These are phyloP conservation scores for Diaporthe ampelina DNA, from an alignment of 2,329 filamentous ascomycete species.

Conservation along the genomic window DNA sequence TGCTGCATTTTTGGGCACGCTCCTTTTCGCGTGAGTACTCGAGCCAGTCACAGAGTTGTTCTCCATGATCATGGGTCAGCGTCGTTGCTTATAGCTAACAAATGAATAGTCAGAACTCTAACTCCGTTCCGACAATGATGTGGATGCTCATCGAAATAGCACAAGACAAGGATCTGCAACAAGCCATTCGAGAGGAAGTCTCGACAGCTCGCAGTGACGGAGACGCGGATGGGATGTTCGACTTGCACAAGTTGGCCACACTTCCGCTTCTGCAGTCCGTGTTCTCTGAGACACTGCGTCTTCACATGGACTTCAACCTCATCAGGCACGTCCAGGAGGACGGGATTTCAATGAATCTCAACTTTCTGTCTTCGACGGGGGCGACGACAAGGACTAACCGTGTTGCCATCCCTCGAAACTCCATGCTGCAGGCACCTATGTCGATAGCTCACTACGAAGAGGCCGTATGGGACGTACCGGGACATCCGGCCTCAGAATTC, in stretches of 20 bases:
- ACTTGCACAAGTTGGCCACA: conserved; percentile 42
- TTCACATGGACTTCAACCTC: conserved; percentile 47
- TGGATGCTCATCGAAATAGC: conserved; percentile 44
- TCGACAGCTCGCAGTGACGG: background rate
- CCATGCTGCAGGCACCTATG: conserved; percentile 45
- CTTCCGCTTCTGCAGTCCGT: conserved; percentile 48
- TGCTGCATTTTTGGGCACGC: background rate
- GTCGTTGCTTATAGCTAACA: too few species aligned
- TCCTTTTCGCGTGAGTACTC: conserved; percentile 40
- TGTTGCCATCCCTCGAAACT: conserved; percentile 34
- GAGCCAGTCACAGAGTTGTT: too few species aligned
- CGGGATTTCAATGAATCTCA: conserved; percentile 42
- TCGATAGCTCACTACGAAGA: conserved; percentile 44
- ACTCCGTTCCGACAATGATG: conserved; percentile 41
- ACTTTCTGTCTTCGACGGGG: conserved; percentile 2
- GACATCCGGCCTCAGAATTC: conserved; percentile 39
- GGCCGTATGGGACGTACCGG: conserved; percentile 30
- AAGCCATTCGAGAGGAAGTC: conserved; percentile 38
- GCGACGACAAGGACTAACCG: background rate
- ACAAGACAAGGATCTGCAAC: conserved; percentile 36
- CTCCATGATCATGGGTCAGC: too few species aligned
- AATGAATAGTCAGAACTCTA: conserved; percentile 38
- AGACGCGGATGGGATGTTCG: conserved; percentile 34
- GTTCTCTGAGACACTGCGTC: conserved; percentile 47
- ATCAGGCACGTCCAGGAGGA: conserved; percentile 44